Percentiles rank a stretch among this genome's conserved stretches.
Conservation (phyloP, 208 protist species). For the Leishmania braziliensis region DNA sequence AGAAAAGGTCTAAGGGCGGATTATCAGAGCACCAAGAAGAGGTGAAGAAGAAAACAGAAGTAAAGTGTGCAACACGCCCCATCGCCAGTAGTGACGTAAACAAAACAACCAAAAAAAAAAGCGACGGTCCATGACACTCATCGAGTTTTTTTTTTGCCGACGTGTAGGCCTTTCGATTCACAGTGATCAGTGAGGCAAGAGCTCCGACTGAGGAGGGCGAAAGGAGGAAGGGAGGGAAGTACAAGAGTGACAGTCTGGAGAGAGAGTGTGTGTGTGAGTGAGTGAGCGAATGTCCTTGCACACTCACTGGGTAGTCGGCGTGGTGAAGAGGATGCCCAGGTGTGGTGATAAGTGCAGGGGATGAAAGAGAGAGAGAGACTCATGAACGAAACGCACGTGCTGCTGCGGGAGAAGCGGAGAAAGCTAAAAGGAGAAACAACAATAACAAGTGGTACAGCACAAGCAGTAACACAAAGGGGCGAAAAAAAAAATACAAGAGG, state of each 20-base stretch:
- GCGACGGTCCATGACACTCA: background rate
- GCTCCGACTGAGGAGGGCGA: background rate
- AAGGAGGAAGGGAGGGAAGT: background rate
- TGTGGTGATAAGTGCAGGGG: background rate
- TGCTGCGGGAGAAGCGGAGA: background rate
- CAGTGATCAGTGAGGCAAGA: background rate
- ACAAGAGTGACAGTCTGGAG: background rate
- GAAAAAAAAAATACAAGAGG: background rate
- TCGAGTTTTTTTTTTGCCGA: background rate
- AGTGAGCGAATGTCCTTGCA: background rate
- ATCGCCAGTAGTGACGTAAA: background rate
- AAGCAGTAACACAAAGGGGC: background rate
- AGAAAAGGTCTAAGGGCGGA: background rate
- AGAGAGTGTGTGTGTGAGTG: too few relatives aligned
- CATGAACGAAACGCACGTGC: background rate
- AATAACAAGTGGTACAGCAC: background rate
- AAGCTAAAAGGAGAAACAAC: background rate
- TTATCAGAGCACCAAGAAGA: background rate
- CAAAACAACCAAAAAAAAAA: background rate
- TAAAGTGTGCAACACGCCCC: background rate
- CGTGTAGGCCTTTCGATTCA: background rate
- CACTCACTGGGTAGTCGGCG: background rate
- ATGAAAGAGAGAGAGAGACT: background rate
- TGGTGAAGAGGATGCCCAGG: background rate
- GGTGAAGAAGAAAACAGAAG: background rate